Base-by-base conservation (phyloP, 2,329 filamentous ascomycete genomes). In the Aspergillus flavus region DNA sequence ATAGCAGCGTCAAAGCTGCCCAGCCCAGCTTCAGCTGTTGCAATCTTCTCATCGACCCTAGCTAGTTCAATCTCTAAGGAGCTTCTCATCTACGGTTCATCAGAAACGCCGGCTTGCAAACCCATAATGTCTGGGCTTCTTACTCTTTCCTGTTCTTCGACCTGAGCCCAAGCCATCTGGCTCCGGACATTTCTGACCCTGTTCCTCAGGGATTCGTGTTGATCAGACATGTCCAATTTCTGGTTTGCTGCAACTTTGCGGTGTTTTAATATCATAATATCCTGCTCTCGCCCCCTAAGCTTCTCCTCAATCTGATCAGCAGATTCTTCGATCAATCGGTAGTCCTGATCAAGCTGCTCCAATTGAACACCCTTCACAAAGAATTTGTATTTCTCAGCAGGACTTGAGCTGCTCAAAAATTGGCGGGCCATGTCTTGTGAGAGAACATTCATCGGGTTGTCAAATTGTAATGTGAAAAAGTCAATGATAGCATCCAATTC, bases 371-470 rank as follows among this genome's bases (percentile, higher is more conserved):
- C 95, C 71, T 94, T 93, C 64, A 97, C 86, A 74, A 99, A 99
- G 73, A 97, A 97, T 69, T 92, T 95, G 83, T 98, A 99, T 76
- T 99, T 99, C 64, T 94, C 89, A 4, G 86, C 82, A 0, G 93
- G 87, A 2, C 88, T 91, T 14, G 95, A 94, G 41, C 89, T 87
- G 73, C 94, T 96, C 50, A 99, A 85, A 71, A 99, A 99, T 63
- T 96, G 91, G 12, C 95, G 89, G 12, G 95, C 95, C 78, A 94
- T 93, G 75, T 99, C 95, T 77, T 99, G 95, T 0, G 94, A 97
- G 21, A 99, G 84, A 7, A 98, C 91, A 64, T 96, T 98, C 81
- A 99, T 89, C 0, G 95, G 95, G 70, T 99, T 99, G 74, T 98
- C 94, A 62, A 99, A 93, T 76, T 98, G 94, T 48, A 99, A 83